Conservation (phyloP, 164 flowering plant genomes). For the grape (Vitis vinifera) region ASM3070453v1 NC_081816.1:5831501-5832000, state of each 20-base stretch:
- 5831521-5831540: no score
- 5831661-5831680: conserved; percentile 65
- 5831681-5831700: conserved; percentile 58
- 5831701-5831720: conserved; percentile 57
- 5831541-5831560: no score
- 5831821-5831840: conserved; percentile 77
- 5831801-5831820: conserved; percentile 44
- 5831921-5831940: conserved; percentile 38
- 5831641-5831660: conserved; percentile 74
- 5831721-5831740: conserved; percentile 70
- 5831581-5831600: not conserved
- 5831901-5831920: conserved; percentile 28
- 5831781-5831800: conserved; percentile 55
- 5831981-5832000: no score
- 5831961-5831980: no score
- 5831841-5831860: conserved; percentile 47
- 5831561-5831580: no score
- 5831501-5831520: conserved; percentile 23
- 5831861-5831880: conserved; percentile 52
- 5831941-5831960: conserved; percentile 27
- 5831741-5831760: conserved; percentile 72
- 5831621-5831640: conserved; percentile 59
- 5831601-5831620: conserved; percentile 5
- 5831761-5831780: conserved; percentile 57
- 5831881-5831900: not conserved